These are phyloP conservation scores for Allium cepa DNA, from an alignment of 106 monocot species.

Conservation along the genomic window DNA sequence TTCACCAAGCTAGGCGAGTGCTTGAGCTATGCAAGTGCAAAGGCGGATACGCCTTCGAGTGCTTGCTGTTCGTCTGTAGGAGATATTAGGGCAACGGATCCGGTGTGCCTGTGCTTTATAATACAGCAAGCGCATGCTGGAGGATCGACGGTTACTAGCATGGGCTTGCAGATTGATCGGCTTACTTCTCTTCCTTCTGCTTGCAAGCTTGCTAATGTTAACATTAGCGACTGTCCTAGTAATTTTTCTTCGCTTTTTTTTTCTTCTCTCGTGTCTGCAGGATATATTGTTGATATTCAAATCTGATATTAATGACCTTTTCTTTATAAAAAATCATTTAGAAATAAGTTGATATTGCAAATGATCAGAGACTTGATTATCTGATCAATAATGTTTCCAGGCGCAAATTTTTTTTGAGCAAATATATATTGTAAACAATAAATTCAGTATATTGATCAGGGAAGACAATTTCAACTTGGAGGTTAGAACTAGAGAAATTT, in stretches of 20 bases:
- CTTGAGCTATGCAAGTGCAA: slow-evolving; percentile 35
- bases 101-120: slow-evolving; percentile 68
- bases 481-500: too few species aligned
- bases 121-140: slow-evolving; percentile 42
- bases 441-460: too few species aligned
- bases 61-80: slow-evolving; percentile 41
- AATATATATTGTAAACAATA: too few species aligned
- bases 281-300: not conserved
- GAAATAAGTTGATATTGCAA: too few species aligned
- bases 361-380: not conserved
- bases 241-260: not conserved
- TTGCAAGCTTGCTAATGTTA: slow-evolving; percentile 48
- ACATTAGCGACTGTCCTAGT: slow-evolving; percentile 49
- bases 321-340: too few species aligned
- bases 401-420: too few species aligned
- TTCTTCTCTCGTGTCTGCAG: not conserved
- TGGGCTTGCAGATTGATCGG: slow-evolving; percentile 40
- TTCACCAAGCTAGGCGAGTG: slow-evolving; percentile 45
- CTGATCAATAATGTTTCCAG: not conserved
- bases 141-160: not conserved
- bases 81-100: slow-evolving; percentile 20
- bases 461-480: too few species aligned
- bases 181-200: slow-evolving; percentile 39
- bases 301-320: too few species aligned
- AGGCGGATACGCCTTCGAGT: slow-evolving; percentile 31